A percentile compares a stretch with the other conserved stretches of the same genome.
Evolutionary conservation across 2,329 filamentous ascomycete species (phyloP).

Genomic region (Aspergillus fijiensis): DNA sequence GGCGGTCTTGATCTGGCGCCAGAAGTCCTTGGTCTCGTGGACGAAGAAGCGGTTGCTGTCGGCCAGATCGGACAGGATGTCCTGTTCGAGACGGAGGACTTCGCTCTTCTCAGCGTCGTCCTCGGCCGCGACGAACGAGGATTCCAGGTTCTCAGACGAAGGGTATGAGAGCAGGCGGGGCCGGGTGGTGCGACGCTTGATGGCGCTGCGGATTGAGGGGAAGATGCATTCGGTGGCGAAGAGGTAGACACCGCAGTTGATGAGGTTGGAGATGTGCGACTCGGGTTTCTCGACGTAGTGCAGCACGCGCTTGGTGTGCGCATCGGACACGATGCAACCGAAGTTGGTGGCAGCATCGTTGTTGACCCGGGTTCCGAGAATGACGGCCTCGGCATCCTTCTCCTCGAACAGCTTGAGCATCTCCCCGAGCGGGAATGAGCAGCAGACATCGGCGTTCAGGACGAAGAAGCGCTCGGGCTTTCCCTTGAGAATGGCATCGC

Average conservation of each 20-base stretch:
- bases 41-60: conserved; percentile 98
- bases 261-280: conserved; percentile 94
- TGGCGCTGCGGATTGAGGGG: conserved; percentile 88
- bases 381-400: conserved; percentile 94
- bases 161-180: conserved; percentile 93
- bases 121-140: conserved; percentile 63
- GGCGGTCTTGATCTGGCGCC: conserved; percentile 99
- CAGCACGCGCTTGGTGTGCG: conserved; percentile 89
- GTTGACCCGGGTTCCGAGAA: conserved; percentile 85
- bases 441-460: conserved; percentile 97
- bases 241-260: conserved; percentile 98
- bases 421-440: conserved; percentile 91
- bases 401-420: conserved; percentile 95
- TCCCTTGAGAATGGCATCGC: conserved; percentile 96
- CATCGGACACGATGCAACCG: conserved; percentile 93
- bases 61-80: conserved; percentile 91
- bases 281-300: conserved; percentile 99
- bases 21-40: conserved; percentile 98
- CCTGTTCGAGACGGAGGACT: conserved; percentile 92
- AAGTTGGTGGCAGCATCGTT: conserved; percentile 95
- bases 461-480: conserved; percentile 94
- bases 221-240: conserved; percentile 96
- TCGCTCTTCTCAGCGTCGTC: conserved; percentile 76
- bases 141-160: conserved; percentile 87
- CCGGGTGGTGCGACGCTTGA: conserved; percentile 91